These are phyloP conservation scores for Echeveria elegans DNA, from an alignment of 164 flowering plant genomes.

Conservation along the genomic window DNA sequence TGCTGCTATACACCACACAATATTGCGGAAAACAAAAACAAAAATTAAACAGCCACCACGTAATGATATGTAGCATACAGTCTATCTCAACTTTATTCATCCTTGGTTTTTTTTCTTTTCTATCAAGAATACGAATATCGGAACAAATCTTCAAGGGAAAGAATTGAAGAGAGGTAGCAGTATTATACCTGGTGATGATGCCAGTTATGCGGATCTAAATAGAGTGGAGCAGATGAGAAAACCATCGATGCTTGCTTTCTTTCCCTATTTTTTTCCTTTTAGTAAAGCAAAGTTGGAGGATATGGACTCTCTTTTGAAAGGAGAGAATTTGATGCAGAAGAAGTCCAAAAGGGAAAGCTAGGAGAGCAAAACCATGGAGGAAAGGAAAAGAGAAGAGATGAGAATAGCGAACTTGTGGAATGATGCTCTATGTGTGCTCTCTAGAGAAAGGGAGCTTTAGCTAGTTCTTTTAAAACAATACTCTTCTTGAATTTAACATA, in stretches of 20 bases:
- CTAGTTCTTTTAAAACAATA: background rate
- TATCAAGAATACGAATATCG: background rate
- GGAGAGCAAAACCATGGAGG: slow-evolving; percentile 19
- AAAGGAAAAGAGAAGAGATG: slow-evolving; percentile 14
- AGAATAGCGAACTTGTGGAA: background rate
- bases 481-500: background rate
- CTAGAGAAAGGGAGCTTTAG: slow-evolving; percentile 2
- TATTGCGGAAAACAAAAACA: background rate
- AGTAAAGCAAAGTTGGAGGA: slow-evolving; percentile 18
- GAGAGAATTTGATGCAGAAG: slow-evolving; percentile 27
- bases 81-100: background rate
- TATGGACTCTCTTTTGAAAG: slow-evolving; percentile 28
- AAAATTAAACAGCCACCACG: background rate
- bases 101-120: background rate
- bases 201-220: slow-evolving; percentile 52
- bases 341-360: slow-evolving; percentile 22
- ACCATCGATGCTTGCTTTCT: slow-evolving; percentile 25
- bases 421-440: background rate
- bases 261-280: slow-evolving; percentile 19
- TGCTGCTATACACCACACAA: background rate
- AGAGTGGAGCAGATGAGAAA: slow-evolving; percentile 45
- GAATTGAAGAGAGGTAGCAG: background rate
- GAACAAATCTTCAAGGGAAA: background rate
- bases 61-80: background rate
- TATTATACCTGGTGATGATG: slow-evolving; percentile 13